A percentile compares a stretch with the other conserved stretches of the same genome.
Evolutionary conservation across 306 rosid species (phyloP).

Genomic region (Geum urbanum): DNA sequence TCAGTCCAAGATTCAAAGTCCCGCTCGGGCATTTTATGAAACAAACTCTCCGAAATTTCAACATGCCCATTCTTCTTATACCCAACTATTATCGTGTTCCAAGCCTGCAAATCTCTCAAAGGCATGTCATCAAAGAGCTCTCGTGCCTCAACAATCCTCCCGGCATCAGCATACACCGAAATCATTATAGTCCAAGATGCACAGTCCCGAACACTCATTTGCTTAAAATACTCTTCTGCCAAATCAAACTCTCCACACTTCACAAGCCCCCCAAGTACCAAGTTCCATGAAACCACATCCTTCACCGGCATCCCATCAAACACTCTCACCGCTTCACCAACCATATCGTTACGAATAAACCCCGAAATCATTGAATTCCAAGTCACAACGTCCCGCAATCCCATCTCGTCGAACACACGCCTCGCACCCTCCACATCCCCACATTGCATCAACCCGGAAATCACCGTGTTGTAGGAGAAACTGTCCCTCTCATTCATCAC

Average conservation of each 20-base stretch:
- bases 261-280: slow-evolving; percentile 48
- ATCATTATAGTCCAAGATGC: slow-evolving; percentile 57
- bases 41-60: slow-evolving; percentile 34
- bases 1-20: slow-evolving; percentile 40
- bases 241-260: slow-evolving; percentile 31
- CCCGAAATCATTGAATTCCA: slow-evolving; percentile 59
- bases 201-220: slow-evolving; percentile 33
- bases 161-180: slow-evolving; percentile 28
- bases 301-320: slow-evolving; percentile 40
- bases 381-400: slow-evolving; percentile 33
- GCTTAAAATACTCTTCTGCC: slow-evolving; percentile 38
- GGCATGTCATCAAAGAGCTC: slow-evolving; percentile 44
- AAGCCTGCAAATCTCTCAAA: slow-evolving; percentile 38
- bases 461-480: slow-evolving; percentile 44
- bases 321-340: slow-evolving; percentile 30
- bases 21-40: slow-evolving; percentile 39
- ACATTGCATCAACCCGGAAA: slow-evolving; percentile 51
- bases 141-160: slow-evolving; percentile 35
- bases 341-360: slow-evolving; percentile 36
- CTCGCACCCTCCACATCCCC: slow-evolving; percentile 43
- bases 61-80: slow-evolving; percentile 35
- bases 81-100: slow-evolving; percentile 46
- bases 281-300: slow-evolving; percentile 57
- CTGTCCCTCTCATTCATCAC: slow-evolving; percentile 36
- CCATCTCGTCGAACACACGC: slow-evolving; percentile 36